Base-by-base conservation (phyloP, 2,329 filamentous ascomycete genomes). In the Colletotrichum sp. region DNA sequence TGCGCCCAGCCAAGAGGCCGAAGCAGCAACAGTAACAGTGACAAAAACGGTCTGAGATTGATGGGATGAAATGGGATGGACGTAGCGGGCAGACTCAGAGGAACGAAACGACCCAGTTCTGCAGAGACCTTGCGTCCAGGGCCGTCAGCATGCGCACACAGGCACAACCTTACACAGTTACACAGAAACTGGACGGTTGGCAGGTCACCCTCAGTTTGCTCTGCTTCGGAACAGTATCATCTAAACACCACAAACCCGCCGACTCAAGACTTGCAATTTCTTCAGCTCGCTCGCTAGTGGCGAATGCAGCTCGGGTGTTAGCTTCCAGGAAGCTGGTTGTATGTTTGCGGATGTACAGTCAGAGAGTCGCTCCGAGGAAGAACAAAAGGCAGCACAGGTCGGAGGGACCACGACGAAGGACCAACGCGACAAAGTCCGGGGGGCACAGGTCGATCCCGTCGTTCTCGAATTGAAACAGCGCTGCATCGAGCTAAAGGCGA, bases 131-230 rank as follows among this genome's bases (percentile, higher is more conserved):
- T 59, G n/a, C 36, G 58, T 32, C 24, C 24, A 58, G 56, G 12
- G 38, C 61, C 68, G 63, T 63, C 69, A 58, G 48, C 55, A 43
- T 34, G 34, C 69, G 63, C 73, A 62, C 73, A 73, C 69, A 68
- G 56, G 69, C 69, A 73, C 55, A 75, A 68, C 69, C 73, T 73
- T 75, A 52, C 73, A 75, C 69, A 28, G 36, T 65, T 10, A 63
- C 59, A 63, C 65, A 65, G 43, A 38, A 71, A 26, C 32, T 14
- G 30, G 63, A 63, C 56, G 63, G 73, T 75, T 75, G 73, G 73
- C 73, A 67, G 63, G 63, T 55, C 69, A 73, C 38, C 43, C 56
- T 66, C 61, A 43, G 32, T 36, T 28, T 66, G 26, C 32, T 10
- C 36, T 74, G 72, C 72, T 61, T 74, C 36, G 68, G 68, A 24